phyloP scores from a whole-genome alignment of 2,329 filamentous ascomycete genomes.

The Gnomoniopsis sp. region DNA sequence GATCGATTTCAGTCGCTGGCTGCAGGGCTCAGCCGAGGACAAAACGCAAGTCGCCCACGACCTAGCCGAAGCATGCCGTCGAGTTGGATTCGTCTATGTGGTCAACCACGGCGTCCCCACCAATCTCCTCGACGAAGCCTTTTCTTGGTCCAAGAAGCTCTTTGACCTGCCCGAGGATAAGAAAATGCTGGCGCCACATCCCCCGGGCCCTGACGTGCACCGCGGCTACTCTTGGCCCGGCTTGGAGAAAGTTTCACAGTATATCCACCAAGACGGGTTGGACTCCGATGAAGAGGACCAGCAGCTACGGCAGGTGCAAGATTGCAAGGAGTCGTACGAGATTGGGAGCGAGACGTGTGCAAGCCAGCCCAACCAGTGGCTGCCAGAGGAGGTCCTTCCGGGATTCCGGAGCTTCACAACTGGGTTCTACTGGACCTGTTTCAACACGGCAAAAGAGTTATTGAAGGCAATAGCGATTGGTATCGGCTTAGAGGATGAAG shows the following conservation, averaged over 20 bases:
- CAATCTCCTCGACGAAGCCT: slow-evolving; percentile 30
- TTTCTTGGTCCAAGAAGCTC: slow-evolving; percentile 28
- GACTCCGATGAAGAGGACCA: slow-evolving; percentile 13
- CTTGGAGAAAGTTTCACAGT: slow-evolving; percentile 24
- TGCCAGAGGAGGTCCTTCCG: slow-evolving; percentile 31
- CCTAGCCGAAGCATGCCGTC: slow-evolving; percentile 27
- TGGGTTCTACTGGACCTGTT: slow-evolving; percentile 30
- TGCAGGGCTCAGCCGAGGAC: slow-evolving; percentile 5
- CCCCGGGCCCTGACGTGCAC: slow-evolving; percentile 22
- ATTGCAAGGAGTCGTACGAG: slow-evolving; percentile 28
- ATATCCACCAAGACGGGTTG: slow-evolving; percentile 16
- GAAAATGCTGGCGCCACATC: slow-evolving; percentile 35
- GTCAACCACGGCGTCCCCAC: slow-evolving; percentile 32
- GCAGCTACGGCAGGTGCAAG: slow-evolving; percentile 17
- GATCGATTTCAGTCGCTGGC: slow-evolving; percentile 17
- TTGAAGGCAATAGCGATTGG: slow-evolving; percentile 31
- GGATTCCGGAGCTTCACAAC: slow-evolving; percentile 32
- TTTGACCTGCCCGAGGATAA: slow-evolving; percentile 29
- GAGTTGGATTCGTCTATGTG: slow-evolving; percentile 32
- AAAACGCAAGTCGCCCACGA: slow-evolving; percentile 7
- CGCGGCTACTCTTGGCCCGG: slow-evolving; percentile 23
- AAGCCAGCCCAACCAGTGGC: slow-evolving; percentile 34
- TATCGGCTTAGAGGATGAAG: slow-evolving; percentile 26
- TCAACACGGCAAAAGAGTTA: slow-evolving; percentile 25
- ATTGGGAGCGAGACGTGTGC: slow-evolving; percentile 15